Conservation (phyloP, 768 basidiomycete genomes). For the Suillus tomentosus region DNA sequence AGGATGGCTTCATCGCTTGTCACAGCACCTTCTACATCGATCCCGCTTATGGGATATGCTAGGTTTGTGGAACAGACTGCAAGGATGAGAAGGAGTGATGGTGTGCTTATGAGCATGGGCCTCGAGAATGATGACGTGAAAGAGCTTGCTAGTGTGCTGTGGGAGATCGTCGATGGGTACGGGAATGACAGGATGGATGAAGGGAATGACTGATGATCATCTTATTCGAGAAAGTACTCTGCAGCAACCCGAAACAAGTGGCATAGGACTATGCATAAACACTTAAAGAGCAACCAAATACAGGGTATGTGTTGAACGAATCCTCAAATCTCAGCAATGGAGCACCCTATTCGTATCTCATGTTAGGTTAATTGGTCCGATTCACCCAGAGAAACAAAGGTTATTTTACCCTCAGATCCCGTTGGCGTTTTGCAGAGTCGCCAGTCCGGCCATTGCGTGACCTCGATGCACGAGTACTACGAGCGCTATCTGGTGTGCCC, state of each 20-base stretch:
- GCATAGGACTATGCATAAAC: neutral
- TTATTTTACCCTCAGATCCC: slow-evolving; percentile 1
- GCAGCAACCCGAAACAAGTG: neutral
- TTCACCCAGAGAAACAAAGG: slow-evolving; percentile 7
- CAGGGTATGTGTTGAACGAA: too few species aligned
- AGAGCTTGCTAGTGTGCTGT: slow-evolving; percentile 58
- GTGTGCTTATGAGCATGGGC: slow-evolving; percentile 37
- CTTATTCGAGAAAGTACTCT: neutral
- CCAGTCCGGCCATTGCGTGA: neutral
- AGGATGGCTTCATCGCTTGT: slow-evolving; percentile 47
- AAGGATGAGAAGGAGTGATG: slow-evolving; percentile 35
- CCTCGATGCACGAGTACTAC: too few species aligned
- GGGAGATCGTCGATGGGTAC: slow-evolving; percentile 56
- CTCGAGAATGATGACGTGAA: slow-evolving; percentile 57
- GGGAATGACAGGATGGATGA: slow-evolving; percentile 26
- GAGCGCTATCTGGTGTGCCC: too few species aligned
- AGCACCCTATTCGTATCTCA: neutral
- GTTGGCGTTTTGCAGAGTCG: neutral
- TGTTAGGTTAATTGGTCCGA: slow-evolving; percentile 3
- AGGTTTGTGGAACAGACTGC: slow-evolving; percentile 47
- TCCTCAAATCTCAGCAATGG: neutral
- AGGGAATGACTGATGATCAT: slow-evolving; percentile 18
- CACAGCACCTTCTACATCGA: slow-evolving; percentile 41
- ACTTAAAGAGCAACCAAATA: neutral
- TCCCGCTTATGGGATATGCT: slow-evolving; percentile 54